Evolutionary conservation across 805 yeast genomes (phyloP).

Genomic region (Kazachstania bromeliacearum): DNA sequence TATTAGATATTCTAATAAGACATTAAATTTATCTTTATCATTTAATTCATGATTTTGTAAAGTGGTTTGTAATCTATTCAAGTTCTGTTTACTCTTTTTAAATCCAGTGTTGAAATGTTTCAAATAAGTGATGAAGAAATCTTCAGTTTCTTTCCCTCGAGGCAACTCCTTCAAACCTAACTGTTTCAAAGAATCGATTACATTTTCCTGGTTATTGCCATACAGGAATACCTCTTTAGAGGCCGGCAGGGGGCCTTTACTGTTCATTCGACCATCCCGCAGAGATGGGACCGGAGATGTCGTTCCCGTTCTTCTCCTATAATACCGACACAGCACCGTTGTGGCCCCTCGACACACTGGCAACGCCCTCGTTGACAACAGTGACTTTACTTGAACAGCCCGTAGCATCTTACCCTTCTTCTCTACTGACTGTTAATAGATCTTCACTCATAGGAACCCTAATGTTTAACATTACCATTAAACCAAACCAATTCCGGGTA

Average conservation of each 20-base stretch:
- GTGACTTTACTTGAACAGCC: too few species aligned
- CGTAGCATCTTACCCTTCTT: too few species aligned
- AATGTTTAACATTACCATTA: too few species aligned
- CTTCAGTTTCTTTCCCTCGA: neutral
- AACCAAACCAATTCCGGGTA: too few species aligned
- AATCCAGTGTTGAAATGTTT: constrained; percentile 17
- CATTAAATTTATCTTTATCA: constrained; percentile 7
- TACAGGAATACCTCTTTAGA: constrained; percentile 1
- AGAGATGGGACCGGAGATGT: too few species aligned
- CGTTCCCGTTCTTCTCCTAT: too few species aligned
- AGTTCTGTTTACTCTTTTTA: constrained; percentile 17
- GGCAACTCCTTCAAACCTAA: constrained; percentile 6
- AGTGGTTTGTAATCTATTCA: constrained; percentile 9
- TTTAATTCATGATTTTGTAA: neutral
- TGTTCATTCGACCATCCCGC: too few species aligned
- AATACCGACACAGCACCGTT: too few species aligned
- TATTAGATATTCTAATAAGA: constrained; percentile 15
- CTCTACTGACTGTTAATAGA: too few species aligned
- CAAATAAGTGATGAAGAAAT: constrained; percentile 16
- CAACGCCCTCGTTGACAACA: too few species aligned
- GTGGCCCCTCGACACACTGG: too few species aligned
- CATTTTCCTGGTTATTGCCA: constrained; percentile 4
- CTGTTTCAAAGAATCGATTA: constrained; percentile 4
- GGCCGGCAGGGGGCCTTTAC: neutral
- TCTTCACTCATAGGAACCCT: too few species aligned